phyloP scores from a whole-genome alignment of 2,329 filamentous ascomycete species.

The Lizonia empirigonia region DNA sequence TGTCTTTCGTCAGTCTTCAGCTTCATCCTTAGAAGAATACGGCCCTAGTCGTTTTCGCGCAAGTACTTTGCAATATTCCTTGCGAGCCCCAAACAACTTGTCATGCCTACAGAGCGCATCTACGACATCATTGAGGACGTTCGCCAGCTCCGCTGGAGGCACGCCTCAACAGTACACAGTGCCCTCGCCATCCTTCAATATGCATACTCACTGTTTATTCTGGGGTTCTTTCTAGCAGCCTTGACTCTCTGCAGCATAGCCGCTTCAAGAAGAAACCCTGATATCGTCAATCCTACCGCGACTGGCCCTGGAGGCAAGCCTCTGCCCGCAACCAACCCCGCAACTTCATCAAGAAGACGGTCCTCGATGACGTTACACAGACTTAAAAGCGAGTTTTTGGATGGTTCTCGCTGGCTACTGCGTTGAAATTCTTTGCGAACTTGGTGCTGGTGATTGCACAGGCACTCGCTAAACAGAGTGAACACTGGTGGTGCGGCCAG shows the following conservation, averaged over 20 bases:
- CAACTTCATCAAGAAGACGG: conserved; percentile 53
- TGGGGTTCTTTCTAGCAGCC: conserved; percentile 66
- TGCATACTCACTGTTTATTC: conserved; percentile 67
- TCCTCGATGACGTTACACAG: conserved; percentile 64
- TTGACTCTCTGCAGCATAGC: conserved; percentile 67
- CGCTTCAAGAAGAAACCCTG: conserved; percentile 54
- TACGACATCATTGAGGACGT: too few species aligned
- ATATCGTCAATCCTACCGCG: conserved; percentile 54
- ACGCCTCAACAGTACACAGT: conserved; percentile 27
- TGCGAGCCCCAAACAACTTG: too few species aligned
- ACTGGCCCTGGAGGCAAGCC: conserved; percentile 87
- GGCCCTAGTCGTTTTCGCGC: too few species aligned
- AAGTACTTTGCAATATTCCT: too few species aligned
- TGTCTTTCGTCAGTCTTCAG: too few species aligned
- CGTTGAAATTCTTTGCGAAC: conserved; percentile 77
- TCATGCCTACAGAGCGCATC: too few species aligned
- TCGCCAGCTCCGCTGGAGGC: conserved; percentile 23
- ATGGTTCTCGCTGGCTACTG: conserved; percentile 71
- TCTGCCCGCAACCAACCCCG: conserved; percentile 67
- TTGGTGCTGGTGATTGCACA: conserved; percentile 75
- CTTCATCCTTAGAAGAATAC: too few species aligned
- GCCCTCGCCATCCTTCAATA: conserved; percentile 55
- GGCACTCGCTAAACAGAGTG: conserved; percentile 67
- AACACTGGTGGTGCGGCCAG: conserved; percentile 83
- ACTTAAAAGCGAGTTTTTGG: conserved; percentile 74